A percentile compares a stretch with the other conserved stretches of the same genome.
These are phyloP conservation scores for Lipomyces chichibuensis DNA, from an alignment of 805 yeast species.

Conservation along the genomic window DNA sequence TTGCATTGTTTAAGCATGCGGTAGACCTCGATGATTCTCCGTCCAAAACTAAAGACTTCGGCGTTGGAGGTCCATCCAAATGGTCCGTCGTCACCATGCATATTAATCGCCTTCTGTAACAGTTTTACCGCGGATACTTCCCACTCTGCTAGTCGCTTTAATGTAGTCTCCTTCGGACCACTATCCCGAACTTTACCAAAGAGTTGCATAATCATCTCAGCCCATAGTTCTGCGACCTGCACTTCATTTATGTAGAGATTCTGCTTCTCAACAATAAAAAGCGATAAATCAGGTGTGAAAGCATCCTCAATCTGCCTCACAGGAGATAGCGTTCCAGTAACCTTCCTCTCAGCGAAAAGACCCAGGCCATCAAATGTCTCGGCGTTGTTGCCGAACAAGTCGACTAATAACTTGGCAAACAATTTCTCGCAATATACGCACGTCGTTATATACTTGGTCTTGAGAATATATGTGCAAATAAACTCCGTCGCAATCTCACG, in stretches of 20 bases:
- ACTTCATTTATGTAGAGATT: conserved; percentile 64
- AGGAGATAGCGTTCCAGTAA: conserved; percentile 21
- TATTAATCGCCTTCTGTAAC: conserved; percentile 2
- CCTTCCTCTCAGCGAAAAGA: conserved; percentile 2
- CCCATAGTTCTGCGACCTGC: conserved; percentile 20
- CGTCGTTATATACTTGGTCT: background rate
- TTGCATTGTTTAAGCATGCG: conserved; percentile 1
- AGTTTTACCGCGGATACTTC: background rate
- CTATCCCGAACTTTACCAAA: no score
- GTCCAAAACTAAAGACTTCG: conserved; percentile 21
- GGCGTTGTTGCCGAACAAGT: background rate
- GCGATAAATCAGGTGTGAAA: conserved; percentile 42
- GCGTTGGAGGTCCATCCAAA: conserved; percentile 24
- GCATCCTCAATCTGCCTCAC: conserved; percentile 37
- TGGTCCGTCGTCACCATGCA: conserved; percentile 25
- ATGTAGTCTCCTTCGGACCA: background rate
- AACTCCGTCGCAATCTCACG: conserved; percentile 54
- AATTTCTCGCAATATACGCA: conserved; percentile 1
- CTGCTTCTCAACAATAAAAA: conserved; percentile 69
- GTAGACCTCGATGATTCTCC: conserved; percentile 15
- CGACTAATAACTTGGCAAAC: conserved; percentile 18
- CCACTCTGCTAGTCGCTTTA: background rate
- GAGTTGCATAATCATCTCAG: conserved; percentile 7
- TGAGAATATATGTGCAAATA: conserved; percentile 40
- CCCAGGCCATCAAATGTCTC: conserved; percentile 12